Percentiles rank a stretch among this genome's conserved stretches.
Evolutionary conservation across 2,329 filamentous ascomycete species (phyloP).

Genomic region (Claviceps fusiformis): DNA sequence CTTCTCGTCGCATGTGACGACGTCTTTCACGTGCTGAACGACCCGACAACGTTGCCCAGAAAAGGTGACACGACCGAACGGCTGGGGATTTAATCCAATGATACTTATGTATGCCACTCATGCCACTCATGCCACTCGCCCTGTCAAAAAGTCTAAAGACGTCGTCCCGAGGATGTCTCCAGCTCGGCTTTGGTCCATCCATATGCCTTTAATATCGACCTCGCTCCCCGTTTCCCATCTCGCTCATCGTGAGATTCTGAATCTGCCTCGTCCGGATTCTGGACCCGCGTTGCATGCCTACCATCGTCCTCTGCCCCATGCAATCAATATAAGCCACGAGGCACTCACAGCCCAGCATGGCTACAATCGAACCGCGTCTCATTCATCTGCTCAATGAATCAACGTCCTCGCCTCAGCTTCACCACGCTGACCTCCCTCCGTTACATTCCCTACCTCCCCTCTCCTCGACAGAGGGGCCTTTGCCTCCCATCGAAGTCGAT

Average conservation of each 20-base stretch:
- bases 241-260: background rate
- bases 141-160: conserved; percentile 2
- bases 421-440: conserved; percentile 40
- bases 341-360: conserved; percentile 32
- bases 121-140: conserved; percentile 1
- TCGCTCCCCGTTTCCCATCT: background rate
- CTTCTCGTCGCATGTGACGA: conserved; percentile 4
- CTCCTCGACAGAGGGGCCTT: conserved; percentile 29
- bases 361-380: conserved; percentile 53
- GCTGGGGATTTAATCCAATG: conserved; percentile 1
- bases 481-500: conserved; percentile 41
- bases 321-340: conserved; percentile 3
- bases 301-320: background rate
- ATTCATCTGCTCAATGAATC: conserved; percentile 51
- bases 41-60: conserved; percentile 2
- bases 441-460: conserved; percentile 34
- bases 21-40: conserved; percentile 6
- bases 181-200: background rate
- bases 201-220: conserved; percentile 2
- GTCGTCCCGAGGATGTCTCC: conserved; percentile 6
- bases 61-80: conserved; percentile 3
- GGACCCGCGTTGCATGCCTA: background rate
- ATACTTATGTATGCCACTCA: background rate
- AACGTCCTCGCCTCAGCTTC: conserved; percentile 29
- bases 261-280: background rate